These are phyloP conservation scores for Ascobolus immersus DNA, from an alignment of 495 filamentous ascomycete genomes.

Conservation along the genomic window DNA sequence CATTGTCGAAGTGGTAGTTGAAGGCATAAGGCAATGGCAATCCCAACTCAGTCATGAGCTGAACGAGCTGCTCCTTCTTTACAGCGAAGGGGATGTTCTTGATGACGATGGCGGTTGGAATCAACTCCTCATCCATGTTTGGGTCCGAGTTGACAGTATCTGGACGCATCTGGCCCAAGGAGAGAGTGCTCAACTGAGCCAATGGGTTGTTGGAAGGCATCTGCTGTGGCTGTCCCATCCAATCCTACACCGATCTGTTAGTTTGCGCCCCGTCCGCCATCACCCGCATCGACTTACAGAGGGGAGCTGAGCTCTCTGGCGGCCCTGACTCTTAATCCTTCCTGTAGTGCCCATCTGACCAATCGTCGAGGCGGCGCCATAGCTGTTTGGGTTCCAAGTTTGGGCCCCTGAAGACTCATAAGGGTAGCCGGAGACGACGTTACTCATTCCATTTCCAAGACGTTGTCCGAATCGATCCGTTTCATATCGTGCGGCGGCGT, in stretches of 20 bases:
- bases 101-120: slow-evolving; percentile 95
- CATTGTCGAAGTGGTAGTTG: slow-evolving; percentile 98
- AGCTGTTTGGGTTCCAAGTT: slow-evolving; percentile 38
- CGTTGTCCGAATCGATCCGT: slow-evolving; percentile 29
- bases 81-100: slow-evolving; percentile 99
- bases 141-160: slow-evolving; percentile 25
- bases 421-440: slow-evolving; percentile 24
- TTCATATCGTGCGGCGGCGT: slow-evolving; percentile 35
- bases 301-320: slow-evolving; percentile 30
- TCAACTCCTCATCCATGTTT: slow-evolving; percentile 56
- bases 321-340: slow-evolving; percentile 29
- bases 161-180: slow-evolving; percentile 27
- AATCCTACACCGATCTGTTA: slow-evolving; percentile 24
- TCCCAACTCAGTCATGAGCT: slow-evolving; percentile 72
- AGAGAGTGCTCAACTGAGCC: slow-evolving; percentile 26
- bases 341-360: slow-evolving; percentile 29
- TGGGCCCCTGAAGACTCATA: slow-evolving; percentile 38
- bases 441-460: slow-evolving; percentile 29
- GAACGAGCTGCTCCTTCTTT: slow-evolving; percentile 82
- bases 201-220: slow-evolving; percentile 25
- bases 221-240: slow-evolving; percentile 33
- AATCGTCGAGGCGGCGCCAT: slow-evolving; percentile 26
- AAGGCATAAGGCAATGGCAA: slow-evolving; percentile 90
- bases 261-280: slow-evolving; percentile 11
- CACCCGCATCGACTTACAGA: slow-evolving; percentile 23